phyloP scores from a whole-genome alignment of 2,329 filamentous ascomycete genomes.

The Alternaria sp. region DNA sequence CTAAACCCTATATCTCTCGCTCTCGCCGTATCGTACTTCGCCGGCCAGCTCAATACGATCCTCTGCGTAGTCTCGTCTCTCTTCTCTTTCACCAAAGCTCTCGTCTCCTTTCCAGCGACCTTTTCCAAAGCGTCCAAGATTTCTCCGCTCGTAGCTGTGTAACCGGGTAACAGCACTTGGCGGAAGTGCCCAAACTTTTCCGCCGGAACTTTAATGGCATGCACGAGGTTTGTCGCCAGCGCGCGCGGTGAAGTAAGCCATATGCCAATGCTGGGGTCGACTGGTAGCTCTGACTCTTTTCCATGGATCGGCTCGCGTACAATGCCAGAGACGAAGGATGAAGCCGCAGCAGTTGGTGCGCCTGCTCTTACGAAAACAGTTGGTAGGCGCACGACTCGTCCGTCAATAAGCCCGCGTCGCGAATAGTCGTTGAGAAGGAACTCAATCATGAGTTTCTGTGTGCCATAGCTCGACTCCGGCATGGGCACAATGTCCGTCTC shows the following conservation, averaged over 20 bases:
- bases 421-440: slow-evolving; percentile 68
- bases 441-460: slow-evolving; percentile 69
- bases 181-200: slow-evolving; percentile 60
- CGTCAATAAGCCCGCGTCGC: slow-evolving; percentile 64
- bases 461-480: slow-evolving; percentile 67
- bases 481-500: slow-evolving; percentile 60
- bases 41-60: slow-evolving; percentile 64
- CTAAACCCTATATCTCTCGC: slow-evolving; percentile 61
- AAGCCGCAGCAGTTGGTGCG: slow-evolving; percentile 66
- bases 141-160: slow-evolving; percentile 60
- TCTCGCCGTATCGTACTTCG: slow-evolving; percentile 61
- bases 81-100: slow-evolving; percentile 59
- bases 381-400: slow-evolving; percentile 64
- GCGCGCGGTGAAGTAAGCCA: slow-evolving; percentile 65
- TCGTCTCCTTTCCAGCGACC: slow-evolving; percentile 61
- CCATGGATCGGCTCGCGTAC: slow-evolving; percentile 68
- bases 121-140: slow-evolving; percentile 63
- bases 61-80: slow-evolving; percentile 57
- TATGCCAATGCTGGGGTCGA: slow-evolving; percentile 59
- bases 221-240: slow-evolving; percentile 61
- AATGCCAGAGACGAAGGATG: slow-evolving; percentile 68
- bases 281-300: slow-evolving; percentile 58
- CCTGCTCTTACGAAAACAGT: slow-evolving; percentile 68
- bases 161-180: slow-evolving; percentile 61
- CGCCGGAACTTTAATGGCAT: slow-evolving; percentile 57